Evolutionary conservation across 2,329 filamentous ascomycete species (phyloP).

Genomic region (Claviceps sp.): DNA sequence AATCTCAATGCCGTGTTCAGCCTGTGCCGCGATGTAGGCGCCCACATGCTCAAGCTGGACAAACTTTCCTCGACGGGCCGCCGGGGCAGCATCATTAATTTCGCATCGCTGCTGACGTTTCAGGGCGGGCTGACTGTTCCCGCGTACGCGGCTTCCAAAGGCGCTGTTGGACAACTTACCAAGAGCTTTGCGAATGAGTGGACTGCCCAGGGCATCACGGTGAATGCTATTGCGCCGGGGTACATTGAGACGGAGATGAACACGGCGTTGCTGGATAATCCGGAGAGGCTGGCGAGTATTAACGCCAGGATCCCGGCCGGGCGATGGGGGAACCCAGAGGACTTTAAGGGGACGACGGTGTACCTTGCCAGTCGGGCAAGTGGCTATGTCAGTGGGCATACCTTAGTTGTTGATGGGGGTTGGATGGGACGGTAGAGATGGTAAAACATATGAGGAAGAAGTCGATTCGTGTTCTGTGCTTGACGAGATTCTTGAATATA

Average conservation of each 20-base stretch:
- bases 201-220: conserved; percentile 63
- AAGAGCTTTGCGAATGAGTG: conserved; percentile 82
- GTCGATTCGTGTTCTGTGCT: neutral
- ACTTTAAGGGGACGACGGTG: conserved; percentile 74
- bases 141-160: conserved; percentile 77
- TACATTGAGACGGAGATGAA: conserved; percentile 97
- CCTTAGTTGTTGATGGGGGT: conserved; percentile 74
- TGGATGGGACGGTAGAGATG: conserved; percentile 67
- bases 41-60: conserved; percentile 56
- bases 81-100: conserved; percentile 67
- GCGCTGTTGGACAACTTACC: conserved; percentile 71
- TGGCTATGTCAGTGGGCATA: conserved; percentile 69
- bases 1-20: conserved; percentile 76
- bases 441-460: neutral
- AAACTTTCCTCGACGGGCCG: conserved; percentile 33
- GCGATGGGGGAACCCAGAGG: conserved; percentile 70
- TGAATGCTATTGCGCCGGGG: conserved; percentile 81
- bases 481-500: too few species aligned
- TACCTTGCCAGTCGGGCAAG: conserved; percentile 67
- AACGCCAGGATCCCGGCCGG: conserved; percentile 70
- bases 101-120: conserved; percentile 68
- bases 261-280: conserved; percentile 61
- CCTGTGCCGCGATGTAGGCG: conserved; percentile 62
- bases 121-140: conserved; percentile 82
- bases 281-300: conserved; percentile 57